These are phyloP conservation scores for Selenicereus undatus DNA, from an alignment of 148 eudicot species.

Conservation along the genomic window DNA sequence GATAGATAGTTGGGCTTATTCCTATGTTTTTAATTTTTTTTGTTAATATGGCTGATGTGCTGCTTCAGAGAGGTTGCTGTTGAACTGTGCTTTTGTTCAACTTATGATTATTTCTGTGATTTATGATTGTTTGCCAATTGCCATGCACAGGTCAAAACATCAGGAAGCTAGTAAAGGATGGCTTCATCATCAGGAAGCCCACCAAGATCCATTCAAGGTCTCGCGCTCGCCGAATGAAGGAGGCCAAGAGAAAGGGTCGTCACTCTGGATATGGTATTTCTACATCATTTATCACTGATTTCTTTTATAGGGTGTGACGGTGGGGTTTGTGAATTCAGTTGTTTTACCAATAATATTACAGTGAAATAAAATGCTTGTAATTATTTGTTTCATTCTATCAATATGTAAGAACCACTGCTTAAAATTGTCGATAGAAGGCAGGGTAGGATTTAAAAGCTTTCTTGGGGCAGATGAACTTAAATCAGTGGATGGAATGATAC, in stretches of 20 bases:
- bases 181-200: constrained; percentile 77
- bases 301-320: neutral
- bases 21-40: neutral
- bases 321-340: neutral
- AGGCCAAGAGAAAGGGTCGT: constrained; percentile 85
- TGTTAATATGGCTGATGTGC: neutral
- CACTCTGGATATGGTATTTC: constrained; percentile 74
- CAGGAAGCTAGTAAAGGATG: constrained; percentile 81
- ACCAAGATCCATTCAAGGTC: constrained; percentile 83
- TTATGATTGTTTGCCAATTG: neutral
- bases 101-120: neutral
- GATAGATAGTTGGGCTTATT: neutral
- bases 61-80: neutral
- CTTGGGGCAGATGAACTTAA: neutral
- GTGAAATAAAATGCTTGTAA: neutral
- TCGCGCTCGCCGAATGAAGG: constrained; percentile 80
- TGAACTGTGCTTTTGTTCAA: neutral
- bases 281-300: neutral
- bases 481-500: neutral
- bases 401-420: neutral
- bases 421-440: neutral
- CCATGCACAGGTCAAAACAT: constrained; percentile 61
- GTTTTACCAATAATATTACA: neutral
- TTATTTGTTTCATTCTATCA: neutral
- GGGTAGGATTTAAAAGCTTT: neutral